These are phyloP conservation scores for Zygosaccharomyces bisporus DNA, from an alignment of 805 yeast genomes.

Conservation along the genomic window DNA sequence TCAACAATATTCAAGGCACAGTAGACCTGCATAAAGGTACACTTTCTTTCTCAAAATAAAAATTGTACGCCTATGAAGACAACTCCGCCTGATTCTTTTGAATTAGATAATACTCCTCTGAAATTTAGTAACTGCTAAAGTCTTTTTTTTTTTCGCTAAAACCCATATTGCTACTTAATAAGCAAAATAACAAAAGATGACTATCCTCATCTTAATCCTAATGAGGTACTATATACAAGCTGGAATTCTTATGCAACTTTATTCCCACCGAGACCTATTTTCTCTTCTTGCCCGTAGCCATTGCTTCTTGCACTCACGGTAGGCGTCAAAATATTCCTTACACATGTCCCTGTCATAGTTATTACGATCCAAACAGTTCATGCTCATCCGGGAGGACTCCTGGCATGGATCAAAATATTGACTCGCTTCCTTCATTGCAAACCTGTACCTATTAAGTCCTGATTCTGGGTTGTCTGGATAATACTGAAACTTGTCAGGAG, in stretches of 20 bases:
- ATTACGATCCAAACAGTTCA: constrained; percentile 77
- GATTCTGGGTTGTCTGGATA: constrained; percentile 86
- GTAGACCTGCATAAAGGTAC: too few species aligned
- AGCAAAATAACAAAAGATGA: too few species aligned
- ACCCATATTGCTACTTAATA: too few species aligned
- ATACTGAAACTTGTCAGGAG: constrained; percentile 26
- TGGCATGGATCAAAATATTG: constrained; percentile 91
- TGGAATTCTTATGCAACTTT: neutral
- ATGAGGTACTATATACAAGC: constrained; percentile 3
- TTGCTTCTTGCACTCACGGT: constrained; percentile 82
- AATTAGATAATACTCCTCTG: too few species aligned
- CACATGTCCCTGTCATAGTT: constrained; percentile 65
- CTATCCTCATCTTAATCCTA: too few species aligned
- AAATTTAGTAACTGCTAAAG: too few species aligned
- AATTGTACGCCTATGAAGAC: too few species aligned
- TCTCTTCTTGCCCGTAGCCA: constrained; percentile 50
- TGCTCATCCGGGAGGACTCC: constrained; percentile 81
- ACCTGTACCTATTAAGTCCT: constrained; percentile 60
- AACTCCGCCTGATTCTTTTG: too few species aligned
- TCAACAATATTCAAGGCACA: too few species aligned
- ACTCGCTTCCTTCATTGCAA: constrained; percentile 72
- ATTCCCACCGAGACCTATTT: constrained; percentile 35
- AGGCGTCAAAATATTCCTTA: constrained; percentile 85
- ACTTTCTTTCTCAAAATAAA: too few species aligned
- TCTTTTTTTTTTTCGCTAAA: neutral